Conservation (phyloP, 768 basidiomycete genomes). For the Amanita fuliginea region DNA sequence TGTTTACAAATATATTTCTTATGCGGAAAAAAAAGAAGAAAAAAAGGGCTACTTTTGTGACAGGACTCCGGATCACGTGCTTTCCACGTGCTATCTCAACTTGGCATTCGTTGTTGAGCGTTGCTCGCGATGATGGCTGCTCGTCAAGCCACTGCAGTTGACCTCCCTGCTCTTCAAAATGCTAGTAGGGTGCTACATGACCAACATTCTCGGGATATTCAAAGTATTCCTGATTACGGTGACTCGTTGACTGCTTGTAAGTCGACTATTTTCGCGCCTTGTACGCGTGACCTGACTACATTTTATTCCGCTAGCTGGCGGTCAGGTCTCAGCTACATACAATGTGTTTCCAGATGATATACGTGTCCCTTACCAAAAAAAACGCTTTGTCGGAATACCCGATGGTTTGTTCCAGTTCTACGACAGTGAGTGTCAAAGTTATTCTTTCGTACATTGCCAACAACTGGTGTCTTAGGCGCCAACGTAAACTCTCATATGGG, state of each 20-base stretch:
- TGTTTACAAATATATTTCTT: too few relatives aligned
- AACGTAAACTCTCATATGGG: slow-evolving; percentile 79
- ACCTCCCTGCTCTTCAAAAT: slow-evolving; percentile 50
- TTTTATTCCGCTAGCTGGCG: slow-evolving; percentile 33
- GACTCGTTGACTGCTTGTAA: slow-evolving; percentile 55
- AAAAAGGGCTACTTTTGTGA: too few relatives aligned
- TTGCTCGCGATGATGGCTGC: slow-evolving; percentile 6
- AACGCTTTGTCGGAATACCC: slow-evolving; percentile 65
- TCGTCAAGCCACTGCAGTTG: slow-evolving; percentile 29
- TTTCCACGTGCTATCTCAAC: slow-evolving; percentile 3
- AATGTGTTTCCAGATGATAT: slow-evolving; percentile 69
- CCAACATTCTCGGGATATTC: slow-evolving; percentile 60
- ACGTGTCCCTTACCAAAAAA: slow-evolving; percentile 72
- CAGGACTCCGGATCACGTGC: neutral
- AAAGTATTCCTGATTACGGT: slow-evolving; percentile 64
- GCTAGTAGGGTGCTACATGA: slow-evolving; percentile 62
- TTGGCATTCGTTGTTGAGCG: neutral
- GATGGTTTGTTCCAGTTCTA: slow-evolving; percentile 72
- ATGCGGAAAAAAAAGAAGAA: too few relatives aligned
- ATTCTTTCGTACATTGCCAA: neutral
- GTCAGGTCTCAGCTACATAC: slow-evolving; percentile 66
- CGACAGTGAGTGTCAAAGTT: slow-evolving; percentile 41
- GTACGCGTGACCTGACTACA: slow-evolving; percentile 6
- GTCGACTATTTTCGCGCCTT: slow-evolving; percentile 13
- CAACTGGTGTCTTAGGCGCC: slow-evolving; percentile 31